These are phyloP conservation scores for Melanopsichium pennsylvanicum DNA, from an alignment of 1,284 basidiomycete genomes.

Conservation along the genomic window DNA sequence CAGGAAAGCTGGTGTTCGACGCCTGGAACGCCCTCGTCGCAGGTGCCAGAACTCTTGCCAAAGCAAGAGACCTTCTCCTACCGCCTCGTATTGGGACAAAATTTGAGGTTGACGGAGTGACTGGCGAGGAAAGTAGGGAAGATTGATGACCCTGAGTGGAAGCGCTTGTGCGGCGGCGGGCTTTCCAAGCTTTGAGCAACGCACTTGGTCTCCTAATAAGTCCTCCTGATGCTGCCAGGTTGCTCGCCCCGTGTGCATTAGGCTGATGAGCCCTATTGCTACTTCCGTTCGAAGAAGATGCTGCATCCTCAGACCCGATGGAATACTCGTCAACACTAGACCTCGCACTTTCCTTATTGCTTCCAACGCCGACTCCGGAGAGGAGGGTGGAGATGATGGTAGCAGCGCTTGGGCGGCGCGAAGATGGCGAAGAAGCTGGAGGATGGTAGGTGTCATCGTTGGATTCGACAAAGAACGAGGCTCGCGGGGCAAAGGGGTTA, in stretches of 20 bases:
- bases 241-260: not conserved
- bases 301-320: conserved; percentile 2
- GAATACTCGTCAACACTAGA: no score
- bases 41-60: no score
- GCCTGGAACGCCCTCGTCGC: no score
- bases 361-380: not conserved
- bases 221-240: not conserved
- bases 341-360: not conserved
- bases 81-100: no score
- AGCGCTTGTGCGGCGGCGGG: not conserved
- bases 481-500: conserved; percentile 15
- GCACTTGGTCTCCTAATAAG: conserved; percentile 10
- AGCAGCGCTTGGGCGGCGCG: conserved; percentile 10
- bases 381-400: conserved; percentile 34
- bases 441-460: conserved; percentile 20
- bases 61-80: no score
- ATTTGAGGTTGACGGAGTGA: no score
- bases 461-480: conserved; percentile 13
- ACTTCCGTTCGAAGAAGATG: not conserved
- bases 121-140: not conserved
- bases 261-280: not conserved
- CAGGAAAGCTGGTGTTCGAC: no score
- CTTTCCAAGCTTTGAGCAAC: conserved; percentile 20
- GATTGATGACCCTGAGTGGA: not conserved
- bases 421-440: conserved; percentile 7